Base-by-base conservation (phyloP, 73 alveolate genomes). In the Paramecium sexaurelia region DNA sequence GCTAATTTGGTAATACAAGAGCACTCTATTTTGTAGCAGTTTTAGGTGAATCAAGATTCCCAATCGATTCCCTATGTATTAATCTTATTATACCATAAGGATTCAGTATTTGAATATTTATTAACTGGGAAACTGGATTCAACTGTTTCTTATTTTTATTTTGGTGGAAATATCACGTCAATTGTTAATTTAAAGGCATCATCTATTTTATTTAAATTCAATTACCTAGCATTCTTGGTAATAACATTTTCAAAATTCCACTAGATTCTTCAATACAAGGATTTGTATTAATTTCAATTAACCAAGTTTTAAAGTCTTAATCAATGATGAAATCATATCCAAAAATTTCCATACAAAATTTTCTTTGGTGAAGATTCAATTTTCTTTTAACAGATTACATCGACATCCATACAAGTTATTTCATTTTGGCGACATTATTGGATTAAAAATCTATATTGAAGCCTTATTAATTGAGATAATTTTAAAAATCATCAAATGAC, bases 291-390 rank as follows among this genome's bases (percentile, higher is more conserved):
- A 97, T 96, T 83, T 97, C 99, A n/a, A 97, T 95, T 27, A 97
- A 92, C 98, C 97, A 97, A 6, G 98, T 96, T 57, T 96, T 94
- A 56, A 85, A 92, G 75, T 96, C 93, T 35, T 93, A 87, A 95
- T 96, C 99, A 29, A 97, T 71, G 20, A 97, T 95, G 85, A 97
- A 97, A 85, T 97, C 99, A 89, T 97, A 97, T 56, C 99, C 99
- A 75, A 97, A 97, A 29, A 97, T 91, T 91, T 97, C 99, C 91
- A 97, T 96, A 75, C 98, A 95, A 82, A 83, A 92, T 68, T 95
- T 91, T 56, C 98, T 92, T 94, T 94, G 93, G 22, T 78, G 37
- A n/a, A 91, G 68, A 85, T 94, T 89, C 67, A 43, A 55, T 92
- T 75, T 95, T 91, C 69, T 47, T 36, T 86, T 95, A 55, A 95